phyloP scores from a whole-genome alignment of 352 stramenopile species.

The Pythium folliculosum region DNA sequence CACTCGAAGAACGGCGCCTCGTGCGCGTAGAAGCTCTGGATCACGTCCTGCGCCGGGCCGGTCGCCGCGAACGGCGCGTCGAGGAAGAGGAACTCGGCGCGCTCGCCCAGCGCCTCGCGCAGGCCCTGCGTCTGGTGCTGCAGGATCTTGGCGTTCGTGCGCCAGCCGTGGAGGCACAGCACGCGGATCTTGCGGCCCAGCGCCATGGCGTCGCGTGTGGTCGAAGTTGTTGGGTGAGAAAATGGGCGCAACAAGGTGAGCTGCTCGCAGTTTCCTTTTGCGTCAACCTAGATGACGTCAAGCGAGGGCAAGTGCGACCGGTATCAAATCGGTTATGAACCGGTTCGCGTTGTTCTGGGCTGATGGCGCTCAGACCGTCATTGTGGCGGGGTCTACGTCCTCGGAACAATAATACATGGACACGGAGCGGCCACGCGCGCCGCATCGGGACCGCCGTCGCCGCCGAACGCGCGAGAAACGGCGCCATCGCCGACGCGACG shows the following conservation, averaged over 20 bases:
- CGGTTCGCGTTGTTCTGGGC: background rate
- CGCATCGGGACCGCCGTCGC: conserved; percentile 19
- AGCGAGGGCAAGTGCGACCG: background rate
- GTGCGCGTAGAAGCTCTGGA: conserved; percentile 59
- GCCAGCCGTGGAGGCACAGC: conserved; percentile 80
- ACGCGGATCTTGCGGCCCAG: conserved; percentile 50
- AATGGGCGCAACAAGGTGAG: background rate
- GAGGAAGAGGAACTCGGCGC: conserved; percentile 66
- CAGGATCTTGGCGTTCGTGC: conserved; percentile 71
- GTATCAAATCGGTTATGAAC: background rate
- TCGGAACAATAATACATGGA: conserved; percentile 3
- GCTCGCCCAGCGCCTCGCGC: conserved; percentile 48
- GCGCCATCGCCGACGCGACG: conserved; percentile 2
- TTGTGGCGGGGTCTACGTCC: background rate
- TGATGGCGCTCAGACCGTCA: too few species aligned
- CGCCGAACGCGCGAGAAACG: conserved; percentile 16
- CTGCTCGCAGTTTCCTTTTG: background rate
- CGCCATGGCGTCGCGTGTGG: conserved; percentile 4
- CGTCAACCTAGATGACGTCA: conserved; percentile 9
- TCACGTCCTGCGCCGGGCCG: conserved; percentile 56
- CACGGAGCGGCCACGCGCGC: conserved; percentile 1
- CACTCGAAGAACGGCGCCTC: conserved; percentile 74
- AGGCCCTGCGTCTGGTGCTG: conserved; percentile 58
- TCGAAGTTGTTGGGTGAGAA: background rate
- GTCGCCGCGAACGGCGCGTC: conserved; percentile 62